Evolutionary conservation across 2,329 filamentous ascomycete species (phyloP), one percentile per base, ranked within the genome.

Genomic region (Thyridium curvatum): DNA sequence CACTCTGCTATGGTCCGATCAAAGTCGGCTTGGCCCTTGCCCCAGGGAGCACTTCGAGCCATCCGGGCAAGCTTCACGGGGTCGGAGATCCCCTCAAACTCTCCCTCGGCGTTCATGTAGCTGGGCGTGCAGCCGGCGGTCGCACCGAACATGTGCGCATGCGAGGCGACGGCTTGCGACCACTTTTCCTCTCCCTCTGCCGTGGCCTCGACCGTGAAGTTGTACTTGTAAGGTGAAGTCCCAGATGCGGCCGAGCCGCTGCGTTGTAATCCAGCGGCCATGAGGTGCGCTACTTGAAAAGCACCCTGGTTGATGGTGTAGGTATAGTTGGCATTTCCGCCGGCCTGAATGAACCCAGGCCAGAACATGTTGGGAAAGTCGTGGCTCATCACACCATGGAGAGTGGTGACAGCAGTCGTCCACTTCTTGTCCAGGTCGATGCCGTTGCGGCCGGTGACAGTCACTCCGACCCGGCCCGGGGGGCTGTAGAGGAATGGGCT

Each of bases 261-360:
- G 33, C 34, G 12, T 28, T 14, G 15, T 21, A 18, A 17, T 32
- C 26, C 13, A 58, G 47, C 1, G 65, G 66, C 21, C n/a, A n/a
- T n/a, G n/a, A n/a, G n/a, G n/a, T n/a, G n/a, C n/a, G n/a, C n/a
- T n/a, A n/a, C n/a, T n/a, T n/a, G n/a, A n/a, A n/a, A n/a, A n/a
- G n/a, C n/a, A n/a, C n/a, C n/a, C n/a, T n/a, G n/a, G n/a, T n/a
- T 74, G 61, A 8, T 54, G 52, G 9, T 55, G 52, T 2, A 63
- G 57, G 8, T 73, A 35, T 40, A 30, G 37, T 41, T 48, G n/a
- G 38, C 37, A n/a, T 32, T 43, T 4, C 28, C 18, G 12, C 32
- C 40, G 3, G 40, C 18, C 21, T 51, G 44, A 12, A 10, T 32
- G 16, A 35, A 18, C 13, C 46, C 44, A 1, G 39, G 15, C 21